phyloP scores from a whole-genome alignment of 805 yeast genomes.

The Yamadazyma olivae region DNA sequence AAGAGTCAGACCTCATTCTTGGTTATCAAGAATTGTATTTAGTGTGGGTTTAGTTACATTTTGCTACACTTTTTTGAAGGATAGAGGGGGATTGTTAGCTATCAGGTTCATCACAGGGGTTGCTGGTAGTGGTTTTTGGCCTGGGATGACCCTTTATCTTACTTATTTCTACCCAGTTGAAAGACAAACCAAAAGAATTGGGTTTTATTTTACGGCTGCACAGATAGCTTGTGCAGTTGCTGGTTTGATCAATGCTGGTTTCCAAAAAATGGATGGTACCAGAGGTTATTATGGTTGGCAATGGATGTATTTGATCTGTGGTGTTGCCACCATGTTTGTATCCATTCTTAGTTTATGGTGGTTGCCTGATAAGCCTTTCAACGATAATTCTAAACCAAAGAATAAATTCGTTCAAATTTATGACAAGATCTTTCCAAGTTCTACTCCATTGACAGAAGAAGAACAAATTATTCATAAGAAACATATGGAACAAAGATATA shows the following conservation, averaged over 20 bases:
- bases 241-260: constrained; percentile 83
- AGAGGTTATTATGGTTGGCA: constrained; percentile 79
- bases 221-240: constrained; percentile 87
- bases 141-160: constrained; percentile 81
- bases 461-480: constrained; percentile 55
- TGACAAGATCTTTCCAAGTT: constrained; percentile 11
- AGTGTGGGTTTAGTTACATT: constrained; percentile 76
- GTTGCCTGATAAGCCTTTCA: constrained; percentile 78
- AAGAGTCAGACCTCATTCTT: constrained; percentile 75
- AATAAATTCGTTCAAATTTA: background rate
- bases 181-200: constrained; percentile 73
- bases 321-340: constrained; percentile 59
- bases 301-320: constrained; percentile 81
- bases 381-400: constrained; percentile 3
- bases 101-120: constrained; percentile 69
- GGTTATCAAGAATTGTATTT: constrained; percentile 77
- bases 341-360: constrained; percentile 73
- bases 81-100: constrained; percentile 62
- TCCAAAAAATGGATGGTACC: constrained; percentile 74
- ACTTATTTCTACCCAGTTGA: constrained; percentile 84
- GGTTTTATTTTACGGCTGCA: constrained; percentile 89
- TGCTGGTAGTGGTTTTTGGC: constrained; percentile 88
- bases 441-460: constrained; percentile 47
- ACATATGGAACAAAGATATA: constrained; percentile 58
- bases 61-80: constrained; percentile 64